Percentiles rank a stretch among this genome's conserved stretches.
These are phyloP conservation scores for Recurvomyces mirabilis DNA, from an alignment of 495 filamentous ascomycete species.

Conservation along the genomic window DNA sequence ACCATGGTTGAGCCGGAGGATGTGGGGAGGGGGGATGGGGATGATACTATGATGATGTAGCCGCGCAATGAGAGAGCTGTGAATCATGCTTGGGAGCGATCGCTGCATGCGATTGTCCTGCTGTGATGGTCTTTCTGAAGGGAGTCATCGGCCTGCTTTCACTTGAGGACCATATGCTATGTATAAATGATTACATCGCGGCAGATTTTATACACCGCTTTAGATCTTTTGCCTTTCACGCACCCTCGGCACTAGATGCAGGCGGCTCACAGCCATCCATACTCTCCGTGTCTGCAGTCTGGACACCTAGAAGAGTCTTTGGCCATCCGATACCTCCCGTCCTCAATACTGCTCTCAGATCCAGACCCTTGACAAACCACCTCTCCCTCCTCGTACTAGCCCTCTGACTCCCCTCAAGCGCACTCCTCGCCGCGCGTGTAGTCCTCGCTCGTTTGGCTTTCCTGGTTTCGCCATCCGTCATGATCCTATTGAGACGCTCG, in stretches of 20 bases:
- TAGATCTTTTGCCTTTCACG: no score
- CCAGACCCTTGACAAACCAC: conserved; percentile 63
- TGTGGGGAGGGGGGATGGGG: conserved; percentile 50
- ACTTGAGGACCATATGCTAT: no score
- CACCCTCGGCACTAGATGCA: conserved; percentile 2
- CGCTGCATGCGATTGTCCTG: no score
- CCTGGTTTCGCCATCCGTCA: conserved; percentile 41
- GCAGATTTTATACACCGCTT: no score
- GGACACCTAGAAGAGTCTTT: background rate
- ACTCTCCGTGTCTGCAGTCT: background rate
- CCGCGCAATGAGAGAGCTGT: no score
- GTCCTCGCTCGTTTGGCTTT: conserved; percentile 54
- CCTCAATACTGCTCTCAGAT: conserved; percentile 49
- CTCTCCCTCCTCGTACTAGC: conserved; percentile 59
- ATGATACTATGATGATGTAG: conserved; percentile 80
- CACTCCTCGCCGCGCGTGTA: conserved; percentile 70
- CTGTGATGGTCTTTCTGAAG: no score
- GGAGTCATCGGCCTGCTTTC: no score
- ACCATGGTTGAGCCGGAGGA: conserved; percentile 51
- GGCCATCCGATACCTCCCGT: conserved; percentile 59
- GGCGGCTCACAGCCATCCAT: background rate
- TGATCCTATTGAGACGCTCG: conserved; percentile 46
- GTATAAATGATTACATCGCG: no score
- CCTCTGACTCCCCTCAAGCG: conserved; percentile 69
- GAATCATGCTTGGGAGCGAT: no score